Conservation (phyloP, 2,329 filamentous ascomycete genomes). For the Sarocladium strictum region DNA sequence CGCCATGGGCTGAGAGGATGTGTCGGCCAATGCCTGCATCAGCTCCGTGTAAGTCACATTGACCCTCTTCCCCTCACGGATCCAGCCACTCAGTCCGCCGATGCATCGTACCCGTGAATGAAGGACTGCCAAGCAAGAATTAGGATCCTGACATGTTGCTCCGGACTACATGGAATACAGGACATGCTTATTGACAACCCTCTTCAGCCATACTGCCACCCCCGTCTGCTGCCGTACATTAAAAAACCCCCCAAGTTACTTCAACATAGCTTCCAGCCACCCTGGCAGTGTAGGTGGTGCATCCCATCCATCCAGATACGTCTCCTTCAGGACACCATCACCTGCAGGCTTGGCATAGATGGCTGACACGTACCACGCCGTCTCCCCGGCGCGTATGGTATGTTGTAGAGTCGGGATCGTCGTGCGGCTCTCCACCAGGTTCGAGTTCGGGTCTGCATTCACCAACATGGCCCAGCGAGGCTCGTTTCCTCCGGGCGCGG, state of each 20-base stretch:
- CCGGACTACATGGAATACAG: too few species aligned
- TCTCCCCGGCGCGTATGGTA: constrained; percentile 51
- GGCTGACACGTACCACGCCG: constrained; percentile 62
- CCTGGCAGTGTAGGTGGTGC: constrained; percentile 49
- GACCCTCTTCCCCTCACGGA: background rate
- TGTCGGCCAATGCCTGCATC: background rate
- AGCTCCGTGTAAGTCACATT: constrained; percentile 6
- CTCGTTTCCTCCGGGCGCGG: constrained; percentile 22
- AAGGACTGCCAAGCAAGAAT: too few species aligned
- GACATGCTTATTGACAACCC: too few species aligned
- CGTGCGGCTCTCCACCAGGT: constrained; percentile 66
- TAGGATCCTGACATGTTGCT: too few species aligned
- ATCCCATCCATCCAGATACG: constrained; percentile 57
- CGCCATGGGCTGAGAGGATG: background rate
- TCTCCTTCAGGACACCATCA: constrained; percentile 41
- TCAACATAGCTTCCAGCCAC: constrained; percentile 53
- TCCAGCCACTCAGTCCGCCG: too few species aligned
- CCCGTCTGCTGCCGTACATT: background rate
- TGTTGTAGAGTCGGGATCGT: constrained; percentile 64
- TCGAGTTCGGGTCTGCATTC: constrained; percentile 74
- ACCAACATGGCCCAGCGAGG: constrained; percentile 56
- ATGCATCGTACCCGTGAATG: too few species aligned
- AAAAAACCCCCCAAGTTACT: background rate
- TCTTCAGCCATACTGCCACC: background rate
- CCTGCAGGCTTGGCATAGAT: constrained; percentile 64